Conservation (phyloP, 225 moss, liverwort and hornwort species). For the Bryum argenteum region DNA sequence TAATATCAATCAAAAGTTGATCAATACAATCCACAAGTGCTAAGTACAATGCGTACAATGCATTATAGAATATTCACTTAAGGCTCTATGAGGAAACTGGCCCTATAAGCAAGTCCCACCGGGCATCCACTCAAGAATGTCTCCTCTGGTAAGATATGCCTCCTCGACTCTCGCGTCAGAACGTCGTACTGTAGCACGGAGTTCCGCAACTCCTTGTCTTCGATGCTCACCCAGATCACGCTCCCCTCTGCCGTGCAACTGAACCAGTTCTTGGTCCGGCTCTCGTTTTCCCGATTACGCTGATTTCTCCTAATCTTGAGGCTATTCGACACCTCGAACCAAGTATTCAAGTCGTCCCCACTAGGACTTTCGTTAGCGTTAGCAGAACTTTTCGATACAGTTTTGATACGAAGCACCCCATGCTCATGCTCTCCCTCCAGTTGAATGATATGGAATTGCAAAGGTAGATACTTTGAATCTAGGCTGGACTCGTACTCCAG, state of each 20-base stretch:
- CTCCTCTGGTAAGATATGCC: not conserved
- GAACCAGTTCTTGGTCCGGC: not conserved
- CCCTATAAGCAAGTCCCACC: not conserved
- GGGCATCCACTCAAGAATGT: not conserved
- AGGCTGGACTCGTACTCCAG: not conserved
- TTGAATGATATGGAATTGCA: not conserved
- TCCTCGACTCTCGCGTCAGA: not conserved
- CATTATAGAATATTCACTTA: no score
- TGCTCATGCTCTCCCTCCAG: not conserved
- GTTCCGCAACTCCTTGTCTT: not conserved
- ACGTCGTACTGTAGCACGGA: conserved; percentile 12
- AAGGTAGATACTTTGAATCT: not conserved
- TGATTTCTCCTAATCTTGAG: no score
- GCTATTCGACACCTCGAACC: no score
- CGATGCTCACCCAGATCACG: not conserved
- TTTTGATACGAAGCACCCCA: not conserved
- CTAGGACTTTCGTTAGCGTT: no score
- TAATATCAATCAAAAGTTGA: no score
- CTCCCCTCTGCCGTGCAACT: not conserved
- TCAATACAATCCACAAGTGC: no score
- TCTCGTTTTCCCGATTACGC: no score
- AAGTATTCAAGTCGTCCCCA: no score
- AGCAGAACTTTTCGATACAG: no score
- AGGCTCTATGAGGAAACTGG: conserved; percentile 10
- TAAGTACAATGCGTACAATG: no score